These are phyloP conservation scores for Trametes cubensis DNA, from an alignment of 768 basidiomycete genomes.

Conservation along the genomic window DNA sequence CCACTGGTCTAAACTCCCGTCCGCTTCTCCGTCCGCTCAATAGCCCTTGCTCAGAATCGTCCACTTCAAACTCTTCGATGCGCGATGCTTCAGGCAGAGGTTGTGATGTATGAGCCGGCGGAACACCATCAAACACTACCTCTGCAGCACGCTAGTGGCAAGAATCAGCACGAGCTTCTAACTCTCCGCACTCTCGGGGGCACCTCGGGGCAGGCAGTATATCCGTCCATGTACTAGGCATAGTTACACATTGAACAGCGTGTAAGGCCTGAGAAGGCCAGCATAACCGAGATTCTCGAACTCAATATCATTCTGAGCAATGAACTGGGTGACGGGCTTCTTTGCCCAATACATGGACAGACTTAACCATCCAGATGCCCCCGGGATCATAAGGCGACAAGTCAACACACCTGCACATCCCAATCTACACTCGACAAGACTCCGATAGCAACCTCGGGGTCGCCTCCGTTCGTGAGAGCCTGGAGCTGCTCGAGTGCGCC, in stretches of 20 bases:
- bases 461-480: constrained; percentile 60
- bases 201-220: too few species aligned
- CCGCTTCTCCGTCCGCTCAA: constrained; percentile 24
- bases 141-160: constrained; percentile 57
- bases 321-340: too few species aligned
- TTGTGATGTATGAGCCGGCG: constrained; percentile 25
- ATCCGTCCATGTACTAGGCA: too few species aligned
- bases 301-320: too few species aligned
- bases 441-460: constrained; percentile 61
- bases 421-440: constrained; percentile 66
- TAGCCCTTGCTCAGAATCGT: constrained; percentile 51
- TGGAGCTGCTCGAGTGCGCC: constrained; percentile 48
- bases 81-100: constrained; percentile 16
- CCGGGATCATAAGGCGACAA: neutral
- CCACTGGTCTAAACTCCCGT: constrained; percentile 29
- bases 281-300: too few species aligned
- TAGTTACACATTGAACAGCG: too few species aligned
- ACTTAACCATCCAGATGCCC: too few species aligned
- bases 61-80: constrained; percentile 51
- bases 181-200: too few species aligned
- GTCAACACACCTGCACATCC: constrained; percentile 65
- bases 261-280: too few species aligned
- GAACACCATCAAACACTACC: constrained; percentile 51
- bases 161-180: neutral
- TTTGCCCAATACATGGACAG: too few species aligned